Percentiles rank a stretch among this genome's conserved stretches.
phyloP scores from a whole-genome alignment of 2,329 filamentous ascomycete species.

The Aspergillus sojae region DNA sequence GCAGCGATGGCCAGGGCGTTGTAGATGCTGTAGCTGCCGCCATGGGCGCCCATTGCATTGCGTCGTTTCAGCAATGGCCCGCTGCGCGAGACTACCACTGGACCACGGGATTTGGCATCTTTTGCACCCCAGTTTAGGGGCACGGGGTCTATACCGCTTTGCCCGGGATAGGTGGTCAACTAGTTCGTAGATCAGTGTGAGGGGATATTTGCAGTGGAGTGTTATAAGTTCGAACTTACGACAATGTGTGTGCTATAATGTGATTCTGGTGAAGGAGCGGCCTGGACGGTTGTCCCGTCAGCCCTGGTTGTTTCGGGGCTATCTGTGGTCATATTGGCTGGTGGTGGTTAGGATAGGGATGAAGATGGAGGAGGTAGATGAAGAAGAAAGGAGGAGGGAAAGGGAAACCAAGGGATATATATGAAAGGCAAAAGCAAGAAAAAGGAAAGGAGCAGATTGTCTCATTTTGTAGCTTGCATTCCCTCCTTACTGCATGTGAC shows the following conservation, averaged over 20 bases:
- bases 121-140: slow-evolving; percentile 83
- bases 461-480: slow-evolving; percentile 9
- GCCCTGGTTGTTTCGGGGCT: slow-evolving; percentile 16
- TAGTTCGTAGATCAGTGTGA: slow-evolving; percentile 21
- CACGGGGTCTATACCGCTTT: slow-evolving; percentile 91
- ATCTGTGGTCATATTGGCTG: slow-evolving; percentile 26
- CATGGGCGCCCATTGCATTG: slow-evolving; percentile 69
- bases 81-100: slow-evolving; percentile 72
- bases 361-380: neutral
- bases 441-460: neutral
- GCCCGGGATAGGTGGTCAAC: slow-evolving; percentile 85
- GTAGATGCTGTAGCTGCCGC: slow-evolving; percentile 95
- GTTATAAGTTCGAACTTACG: slow-evolving; percentile 23
- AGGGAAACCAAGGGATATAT: neutral
- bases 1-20: slow-evolving; percentile 90
- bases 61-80: slow-evolving; percentile 35
- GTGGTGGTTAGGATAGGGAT: neutral
- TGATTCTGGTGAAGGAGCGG: slow-evolving; percentile 25
- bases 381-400: neutral
- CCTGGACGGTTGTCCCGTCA: slow-evolving; percentile 22
- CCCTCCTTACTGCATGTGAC: slow-evolving; percentile 27
- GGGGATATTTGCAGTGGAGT: neutral
- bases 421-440: neutral
- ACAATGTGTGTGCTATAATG: slow-evolving; percentile 40
- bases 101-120: slow-evolving; percentile 75